phyloP scores from a whole-genome alignment of 768 basidiomycete species.

The Collybiopsis confluens region DNA sequence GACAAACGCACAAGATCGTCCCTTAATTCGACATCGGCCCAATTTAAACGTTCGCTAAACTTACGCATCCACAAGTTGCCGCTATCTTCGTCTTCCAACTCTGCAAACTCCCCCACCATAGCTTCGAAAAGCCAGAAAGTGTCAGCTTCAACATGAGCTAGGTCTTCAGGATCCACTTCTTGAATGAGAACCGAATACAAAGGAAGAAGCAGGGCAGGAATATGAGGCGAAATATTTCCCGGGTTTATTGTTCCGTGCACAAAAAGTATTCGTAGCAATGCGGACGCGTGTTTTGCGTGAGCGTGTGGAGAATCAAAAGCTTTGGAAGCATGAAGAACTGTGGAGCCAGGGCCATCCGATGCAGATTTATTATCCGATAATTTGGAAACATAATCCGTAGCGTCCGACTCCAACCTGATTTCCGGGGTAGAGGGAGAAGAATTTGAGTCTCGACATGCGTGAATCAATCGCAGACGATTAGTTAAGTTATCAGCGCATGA shows the following conservation, averaged over 20 bases:
- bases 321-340: constrained; percentile 45
- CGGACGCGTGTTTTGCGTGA: constrained; percentile 58
- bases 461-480: constrained; percentile 43
- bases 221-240: constrained; percentile 61
- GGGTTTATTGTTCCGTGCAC: constrained; percentile 71
- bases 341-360: constrained; percentile 24
- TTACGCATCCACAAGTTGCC: constrained; percentile 58
- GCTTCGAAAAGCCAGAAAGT: constrained; percentile 81
- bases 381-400: not conserved
- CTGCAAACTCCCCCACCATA: constrained; percentile 66
- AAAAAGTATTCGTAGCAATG: constrained; percentile 67
- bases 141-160: constrained; percentile 72
- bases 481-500: constrained; percentile 50
- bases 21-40: constrained; percentile 62
- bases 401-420: constrained; percentile 31
- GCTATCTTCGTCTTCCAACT: constrained; percentile 67
- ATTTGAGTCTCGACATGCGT: constrained; percentile 20
- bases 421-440: constrained; percentile 30
- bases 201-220: constrained; percentile 66
- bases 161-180: constrained; percentile 58
- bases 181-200: constrained; percentile 58
- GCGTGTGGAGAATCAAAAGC: constrained; percentile 39
- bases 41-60: constrained; percentile 54
- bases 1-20: constrained; percentile 47
- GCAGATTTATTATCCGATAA: not conserved